These are phyloP conservation scores for Daldinia caldariorum DNA, from an alignment of 495 filamentous ascomycete species.

Conservation along the genomic window DNA sequence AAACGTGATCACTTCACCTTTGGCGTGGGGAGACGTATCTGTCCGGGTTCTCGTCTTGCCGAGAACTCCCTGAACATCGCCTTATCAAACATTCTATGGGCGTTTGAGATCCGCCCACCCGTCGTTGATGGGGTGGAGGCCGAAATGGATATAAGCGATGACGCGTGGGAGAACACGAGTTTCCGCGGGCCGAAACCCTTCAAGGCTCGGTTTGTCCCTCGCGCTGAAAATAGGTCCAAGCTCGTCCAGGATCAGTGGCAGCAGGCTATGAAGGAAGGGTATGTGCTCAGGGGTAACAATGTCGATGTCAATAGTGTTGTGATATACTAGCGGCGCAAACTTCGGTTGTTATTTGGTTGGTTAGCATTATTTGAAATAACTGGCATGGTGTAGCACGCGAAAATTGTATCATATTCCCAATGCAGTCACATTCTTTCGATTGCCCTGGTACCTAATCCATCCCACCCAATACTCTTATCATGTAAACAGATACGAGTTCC, in stretches of 20 bases:
- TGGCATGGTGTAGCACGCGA: neutral
- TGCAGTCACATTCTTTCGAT: neutral
- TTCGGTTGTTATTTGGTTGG: neutral
- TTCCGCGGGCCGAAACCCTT: slow-evolving; percentile 20
- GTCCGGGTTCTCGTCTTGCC: slow-evolving; percentile 61
- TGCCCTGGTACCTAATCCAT: neutral
- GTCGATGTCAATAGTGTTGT: slow-evolving; percentile 20
- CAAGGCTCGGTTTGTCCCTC: slow-evolving; percentile 26
- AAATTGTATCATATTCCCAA: neutral
- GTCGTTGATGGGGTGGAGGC: slow-evolving; percentile 16
- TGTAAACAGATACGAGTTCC: no score
- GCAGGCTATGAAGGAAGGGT: slow-evolving; percentile 38
- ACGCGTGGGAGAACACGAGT: slow-evolving; percentile 13
- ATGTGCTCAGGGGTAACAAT: slow-evolving; percentile 14
- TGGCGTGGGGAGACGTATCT: slow-evolving; percentile 62
- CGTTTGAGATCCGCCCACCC: slow-evolving; percentile 49
- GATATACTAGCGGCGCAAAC: neutral
- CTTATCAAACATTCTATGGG: slow-evolving; percentile 60
- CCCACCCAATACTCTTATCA: no score
- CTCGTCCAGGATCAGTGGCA: slow-evolving; percentile 44
- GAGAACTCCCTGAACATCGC: slow-evolving; percentile 59
- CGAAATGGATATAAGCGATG: slow-evolving; percentile 41
- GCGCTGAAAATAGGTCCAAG: slow-evolving; percentile 22
- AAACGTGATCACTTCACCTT: slow-evolving; percentile 59
- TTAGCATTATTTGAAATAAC: neutral